phyloP scores from a whole-genome alignment of 768 basidiomycete species.

The Mycena filopes region DNA sequence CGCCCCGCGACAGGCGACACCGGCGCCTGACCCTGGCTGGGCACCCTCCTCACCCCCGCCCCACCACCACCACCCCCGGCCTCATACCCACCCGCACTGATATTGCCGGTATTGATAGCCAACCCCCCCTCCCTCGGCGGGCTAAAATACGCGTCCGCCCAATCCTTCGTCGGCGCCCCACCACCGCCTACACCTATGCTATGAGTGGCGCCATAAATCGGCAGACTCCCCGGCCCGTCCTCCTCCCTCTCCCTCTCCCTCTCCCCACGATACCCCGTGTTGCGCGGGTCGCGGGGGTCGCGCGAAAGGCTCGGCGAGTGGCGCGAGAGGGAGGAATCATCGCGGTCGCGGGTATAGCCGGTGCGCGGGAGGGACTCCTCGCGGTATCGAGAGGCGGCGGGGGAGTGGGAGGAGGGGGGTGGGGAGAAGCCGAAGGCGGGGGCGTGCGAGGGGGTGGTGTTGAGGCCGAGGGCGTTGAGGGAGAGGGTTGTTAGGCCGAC shows the following conservation, averaged over 20 bases:
- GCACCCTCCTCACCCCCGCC: no score
- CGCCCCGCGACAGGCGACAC: constrained; percentile 7
- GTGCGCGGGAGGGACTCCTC: no score
- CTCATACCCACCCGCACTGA: not conserved
- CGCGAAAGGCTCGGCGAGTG: not conserved
- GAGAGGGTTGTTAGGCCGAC: no score
- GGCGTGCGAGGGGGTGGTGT: no score
- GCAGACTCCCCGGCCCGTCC: constrained; percentile 63
- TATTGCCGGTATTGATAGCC: constrained; percentile 30
- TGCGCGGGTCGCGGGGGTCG: not conserved
- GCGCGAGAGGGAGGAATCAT: no score
- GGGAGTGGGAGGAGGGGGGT: no score
- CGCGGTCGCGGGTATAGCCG: no score
- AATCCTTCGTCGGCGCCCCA: not conserved
- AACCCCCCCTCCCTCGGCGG: not conserved
- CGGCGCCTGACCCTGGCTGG: not conserved
- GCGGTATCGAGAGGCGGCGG: no score
- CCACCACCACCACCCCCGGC: not conserved
- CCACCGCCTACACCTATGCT: no score
- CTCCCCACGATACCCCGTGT: not conserved
- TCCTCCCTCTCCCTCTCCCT: not conserved
- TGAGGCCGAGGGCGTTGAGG: no score
- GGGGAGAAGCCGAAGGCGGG: no score
- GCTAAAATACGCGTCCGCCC: constrained; percentile 32
- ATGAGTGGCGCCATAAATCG: constrained; percentile 75